These are phyloP conservation scores for Ilex asprella DNA, from an alignment of 257 asterid genomes.

Conservation along the genomic window DNA sequence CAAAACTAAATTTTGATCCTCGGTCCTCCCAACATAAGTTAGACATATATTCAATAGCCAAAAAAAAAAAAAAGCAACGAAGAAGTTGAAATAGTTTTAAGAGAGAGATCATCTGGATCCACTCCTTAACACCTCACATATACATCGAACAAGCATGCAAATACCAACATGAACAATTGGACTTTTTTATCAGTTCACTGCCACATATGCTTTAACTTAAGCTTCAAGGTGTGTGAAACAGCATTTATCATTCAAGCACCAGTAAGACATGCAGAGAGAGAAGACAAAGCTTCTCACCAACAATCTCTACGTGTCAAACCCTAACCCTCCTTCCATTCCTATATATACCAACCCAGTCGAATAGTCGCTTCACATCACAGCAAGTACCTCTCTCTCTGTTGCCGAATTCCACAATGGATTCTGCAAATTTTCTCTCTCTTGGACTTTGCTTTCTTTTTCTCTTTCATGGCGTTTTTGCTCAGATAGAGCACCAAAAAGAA, in stretches of 20 bases:
- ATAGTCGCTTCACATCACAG: conserved; percentile 24
- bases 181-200: neutral
- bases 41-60: no score
- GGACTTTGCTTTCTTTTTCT: conserved; percentile 20
- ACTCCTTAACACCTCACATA: no score
- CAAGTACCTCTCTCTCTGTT: neutral
- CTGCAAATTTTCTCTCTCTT: conserved; percentile 12
- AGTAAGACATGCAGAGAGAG: conserved; percentile 21
- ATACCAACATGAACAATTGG: no score
- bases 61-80: no score
- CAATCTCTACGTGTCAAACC: conserved; percentile 41
- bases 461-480: conserved; percentile 28
- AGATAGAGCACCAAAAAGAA: conserved; percentile 8
- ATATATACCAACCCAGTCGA: conserved; percentile 16
- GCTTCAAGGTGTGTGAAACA: conserved; percentile 18
- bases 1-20: no score
- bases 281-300: conserved; percentile 25
- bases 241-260: conserved; percentile 19
- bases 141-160: no score
- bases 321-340: conserved; percentile 3
- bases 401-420: conserved; percentile 21
- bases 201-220: conserved; percentile 26
- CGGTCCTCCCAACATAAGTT: no score
- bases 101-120: no score
- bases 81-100: no score